Base-by-base conservation (phyloP, 2,329 filamentous ascomycete genomes). In the Elsinoe batatas region DNA sequence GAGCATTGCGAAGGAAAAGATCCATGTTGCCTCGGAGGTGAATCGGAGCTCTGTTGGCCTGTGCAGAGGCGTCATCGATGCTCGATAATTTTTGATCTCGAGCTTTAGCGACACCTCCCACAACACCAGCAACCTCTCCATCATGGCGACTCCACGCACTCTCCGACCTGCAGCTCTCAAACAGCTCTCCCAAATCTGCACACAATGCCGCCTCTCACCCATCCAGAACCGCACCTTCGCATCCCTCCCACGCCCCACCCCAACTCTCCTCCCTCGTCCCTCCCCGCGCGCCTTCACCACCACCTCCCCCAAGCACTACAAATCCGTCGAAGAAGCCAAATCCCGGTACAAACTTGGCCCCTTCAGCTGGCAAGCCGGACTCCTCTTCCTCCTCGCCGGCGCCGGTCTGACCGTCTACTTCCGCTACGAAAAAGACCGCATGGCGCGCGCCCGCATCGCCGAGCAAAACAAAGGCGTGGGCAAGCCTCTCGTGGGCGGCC, bases 401-500 rank as follows among this genome's bases (percentile, higher is more conserved):
- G 83, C 75, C 11, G 85, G 82, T 26, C 78, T 98, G 65, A 83
- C 90, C 58, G 81, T 88, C 72, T 98, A 97, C 70, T 97, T 98
- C 72, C 88, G 91, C 65, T 82, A 84, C 64, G 93, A 98, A 72
- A 97, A 97, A 76, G 82, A 82, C 64, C 85, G 93, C 65, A 85
- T 98, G 82, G 84, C 93, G 68, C 82, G 91, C 60, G 87, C 91
- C 75, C 81, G 90, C 56, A 82, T 96, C 63, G 90, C 90, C 6
- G 91, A 97, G 68, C 87, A 91, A 63, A 87, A 86, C 61, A 98
- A 98, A 74, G 91, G 91, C 10, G 84, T 96, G 5, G 93, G 93
- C 1, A 85, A 82, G 68, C 93, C 93, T 33, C 94, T 95, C 75
- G 91, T 98, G 54, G 93, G 93, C 56, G 93, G 93, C 0, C 76